Conservation (phyloP, 2,329 filamentous ascomycete genomes). For the Exophiala sideris region DNA sequence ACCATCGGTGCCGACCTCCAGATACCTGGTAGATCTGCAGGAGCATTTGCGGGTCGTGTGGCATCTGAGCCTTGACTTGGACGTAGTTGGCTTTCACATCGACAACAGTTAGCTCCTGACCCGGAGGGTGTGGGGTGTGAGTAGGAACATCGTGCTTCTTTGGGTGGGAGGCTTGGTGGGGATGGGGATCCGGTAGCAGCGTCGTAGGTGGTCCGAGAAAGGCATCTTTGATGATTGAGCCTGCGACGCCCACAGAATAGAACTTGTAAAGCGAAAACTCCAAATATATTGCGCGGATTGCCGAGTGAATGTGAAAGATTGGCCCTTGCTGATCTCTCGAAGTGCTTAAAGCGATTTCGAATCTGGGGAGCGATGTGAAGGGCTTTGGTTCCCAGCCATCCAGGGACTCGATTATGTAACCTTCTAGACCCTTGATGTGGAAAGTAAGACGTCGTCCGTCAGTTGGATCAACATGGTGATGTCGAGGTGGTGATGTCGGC, state of each 20-base stretch:
- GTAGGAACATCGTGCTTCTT: conserved; percentile 26
- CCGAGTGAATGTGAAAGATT: conserved; percentile 80
- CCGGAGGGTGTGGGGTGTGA: conserved; percentile 22
- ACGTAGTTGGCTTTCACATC: conserved; percentile 79
- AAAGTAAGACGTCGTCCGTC: conserved; percentile 81
- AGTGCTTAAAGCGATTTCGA: conserved; percentile 83
- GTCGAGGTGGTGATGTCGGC: conserved; percentile 45
- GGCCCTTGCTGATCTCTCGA: conserved; percentile 82
- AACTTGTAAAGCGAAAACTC: conserved; percentile 93
- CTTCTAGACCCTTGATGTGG: conserved; percentile 79
- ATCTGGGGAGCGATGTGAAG: conserved; percentile 79
- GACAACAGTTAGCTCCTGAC: conserved; percentile 68
- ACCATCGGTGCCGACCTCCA: conserved; percentile 80
- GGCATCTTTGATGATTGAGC: conserved; percentile 68
- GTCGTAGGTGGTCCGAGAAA: conserved; percentile 45
- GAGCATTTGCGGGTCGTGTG: conserved; percentile 86
- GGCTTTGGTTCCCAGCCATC: conserved; percentile 82
- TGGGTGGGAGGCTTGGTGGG: conserved; percentile 11
- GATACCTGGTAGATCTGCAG: conserved; percentile 81
- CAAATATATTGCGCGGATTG: conserved; percentile 72
- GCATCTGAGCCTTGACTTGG: conserved; percentile 85
- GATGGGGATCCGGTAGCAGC: background rate
- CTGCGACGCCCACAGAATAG: conserved; percentile 81
- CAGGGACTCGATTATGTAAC: conserved; percentile 81
- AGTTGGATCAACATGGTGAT: conserved; percentile 41